These are phyloP conservation scores for Periconia macrospinosa DNA, from an alignment of 2,329 filamentous ascomycete species.

Conservation along the genomic window DNA sequence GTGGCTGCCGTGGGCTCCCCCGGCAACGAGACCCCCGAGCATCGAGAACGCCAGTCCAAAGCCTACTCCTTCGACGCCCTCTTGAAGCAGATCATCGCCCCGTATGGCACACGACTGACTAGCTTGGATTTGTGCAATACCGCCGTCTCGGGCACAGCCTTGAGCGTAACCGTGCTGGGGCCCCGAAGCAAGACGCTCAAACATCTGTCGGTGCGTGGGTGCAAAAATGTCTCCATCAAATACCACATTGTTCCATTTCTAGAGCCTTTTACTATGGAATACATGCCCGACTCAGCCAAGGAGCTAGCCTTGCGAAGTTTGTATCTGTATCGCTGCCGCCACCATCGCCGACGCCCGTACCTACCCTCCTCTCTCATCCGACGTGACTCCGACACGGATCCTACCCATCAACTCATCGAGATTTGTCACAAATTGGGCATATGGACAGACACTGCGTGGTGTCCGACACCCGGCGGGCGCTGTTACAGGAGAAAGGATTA, in stretches of 20 bases:
- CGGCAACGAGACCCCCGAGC: slow-evolving; percentile 45
- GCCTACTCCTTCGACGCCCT: slow-evolving; percentile 62
- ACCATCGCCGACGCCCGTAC: slow-evolving; percentile 63
- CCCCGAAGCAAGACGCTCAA: slow-evolving; percentile 58
- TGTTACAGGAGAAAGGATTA: slow-evolving; percentile 61
- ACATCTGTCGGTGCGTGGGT: slow-evolving; percentile 63
- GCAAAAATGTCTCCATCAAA: slow-evolving; percentile 66
- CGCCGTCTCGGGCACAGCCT: slow-evolving; percentile 59
- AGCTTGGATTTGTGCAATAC: slow-evolving; percentile 65
- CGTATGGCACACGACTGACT: slow-evolving; percentile 58
- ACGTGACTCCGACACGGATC: slow-evolving; percentile 62
- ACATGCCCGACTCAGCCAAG: slow-evolving; percentile 46
- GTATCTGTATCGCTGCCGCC: slow-evolving; percentile 65
- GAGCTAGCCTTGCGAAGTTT: slow-evolving; percentile 60
- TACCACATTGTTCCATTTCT: slow-evolving; percentile 65
- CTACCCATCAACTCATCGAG: slow-evolving; percentile 62
- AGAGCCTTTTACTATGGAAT: slow-evolving; percentile 45
- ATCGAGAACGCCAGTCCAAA: slow-evolving; percentile 53
- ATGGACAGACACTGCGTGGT: slow-evolving; percentile 65
- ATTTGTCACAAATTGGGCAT: slow-evolving; percentile 62
- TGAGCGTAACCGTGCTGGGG: slow-evolving; percentile 58
- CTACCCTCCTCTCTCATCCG: slow-evolving; percentile 58
- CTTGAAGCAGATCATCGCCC: slow-evolving; percentile 58
- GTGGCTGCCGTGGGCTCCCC: slow-evolving; percentile 36
- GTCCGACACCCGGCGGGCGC: slow-evolving; percentile 59